Evolutionary conservation across 306 rosid species (phyloP).

Genomic region (Trichosanthes cucumerina): DNA sequence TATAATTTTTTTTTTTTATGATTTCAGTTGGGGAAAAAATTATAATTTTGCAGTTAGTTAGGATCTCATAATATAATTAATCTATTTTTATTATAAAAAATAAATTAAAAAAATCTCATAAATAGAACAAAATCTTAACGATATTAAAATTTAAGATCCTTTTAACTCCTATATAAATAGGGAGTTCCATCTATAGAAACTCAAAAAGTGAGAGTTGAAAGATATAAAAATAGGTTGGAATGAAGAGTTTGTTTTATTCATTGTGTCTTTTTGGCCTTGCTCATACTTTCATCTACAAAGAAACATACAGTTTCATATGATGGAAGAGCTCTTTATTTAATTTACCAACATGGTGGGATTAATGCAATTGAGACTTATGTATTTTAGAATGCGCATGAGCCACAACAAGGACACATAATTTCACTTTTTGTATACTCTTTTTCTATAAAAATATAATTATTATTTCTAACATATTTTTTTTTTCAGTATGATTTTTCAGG

Average conservation of each 20-base stretch:
- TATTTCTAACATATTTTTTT: not conserved
- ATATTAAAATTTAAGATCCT: too few species aligned
- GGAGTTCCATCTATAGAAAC: too few species aligned
- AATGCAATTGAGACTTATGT: constrained; percentile 31
- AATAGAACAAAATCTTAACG: too few species aligned
- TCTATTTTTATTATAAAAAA: too few species aligned
- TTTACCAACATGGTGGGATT: constrained; percentile 23
- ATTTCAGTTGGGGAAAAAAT: too few species aligned
- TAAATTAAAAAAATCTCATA: too few species aligned
- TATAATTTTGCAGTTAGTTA: too few species aligned
- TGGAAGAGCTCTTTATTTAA: constrained; percentile 16
- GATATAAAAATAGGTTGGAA: not conserved
- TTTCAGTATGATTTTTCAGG: constrained; percentile 32
- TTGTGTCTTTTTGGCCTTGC: not conserved
- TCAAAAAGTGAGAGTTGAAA: too few species aligned
- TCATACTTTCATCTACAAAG: not conserved
- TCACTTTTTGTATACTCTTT: not conserved
- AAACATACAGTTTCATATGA: constrained; percentile 20
- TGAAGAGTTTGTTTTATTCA: not conserved
- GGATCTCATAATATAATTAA: too few species aligned
- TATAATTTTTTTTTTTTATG: too few species aligned
- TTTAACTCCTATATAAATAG: too few species aligned
- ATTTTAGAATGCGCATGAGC: constrained; percentile 34
- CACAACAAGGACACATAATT: constrained; percentile 18
- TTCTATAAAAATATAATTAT: not conserved